A percentile compares a stretch with the other conserved stretches of the same genome.
Evolutionary conservation across 306 rosid species (phyloP).

Genomic region (Styphnolobium japonicum): DNA sequence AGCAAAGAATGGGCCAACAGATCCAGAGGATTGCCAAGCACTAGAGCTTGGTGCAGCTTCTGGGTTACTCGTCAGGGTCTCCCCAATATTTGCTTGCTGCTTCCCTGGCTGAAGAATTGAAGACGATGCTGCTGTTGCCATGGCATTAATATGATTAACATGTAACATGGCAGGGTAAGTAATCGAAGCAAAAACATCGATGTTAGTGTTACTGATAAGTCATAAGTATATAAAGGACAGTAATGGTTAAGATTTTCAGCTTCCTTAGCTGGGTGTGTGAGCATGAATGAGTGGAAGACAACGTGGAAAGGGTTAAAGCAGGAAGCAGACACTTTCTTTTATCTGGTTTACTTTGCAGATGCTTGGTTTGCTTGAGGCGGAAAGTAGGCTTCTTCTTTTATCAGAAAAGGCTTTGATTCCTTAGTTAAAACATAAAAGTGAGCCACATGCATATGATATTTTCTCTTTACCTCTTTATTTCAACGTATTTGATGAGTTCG

Average conservation of each 20-base stretch:
- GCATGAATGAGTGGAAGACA: conserved; percentile 42
- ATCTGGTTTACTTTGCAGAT: conserved; percentile 4
- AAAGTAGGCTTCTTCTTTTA: background rate
- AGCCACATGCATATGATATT: background rate
- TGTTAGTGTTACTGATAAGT: too few relatives aligned
- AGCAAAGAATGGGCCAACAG: conserved; percentile 66
- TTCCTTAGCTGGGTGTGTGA: conserved; percentile 26
- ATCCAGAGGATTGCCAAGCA: conserved; percentile 55
- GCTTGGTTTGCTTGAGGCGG: too few relatives aligned
- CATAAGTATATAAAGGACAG: background rate
- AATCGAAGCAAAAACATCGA: background rate
- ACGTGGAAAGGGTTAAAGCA: conserved; percentile 54
- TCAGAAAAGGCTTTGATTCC: conserved; percentile 4
- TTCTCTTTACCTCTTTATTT: background rate
- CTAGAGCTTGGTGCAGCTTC: conserved; percentile 16
- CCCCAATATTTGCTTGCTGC: conserved; percentile 23
- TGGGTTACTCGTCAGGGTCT: conserved; percentile 15
- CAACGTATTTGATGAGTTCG: too few relatives aligned
- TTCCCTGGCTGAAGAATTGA: conserved; percentile 31
- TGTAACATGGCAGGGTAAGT: background rate
- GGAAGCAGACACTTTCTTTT: background rate
- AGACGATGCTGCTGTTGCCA: conserved; percentile 34
- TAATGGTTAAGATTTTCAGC: background rate
- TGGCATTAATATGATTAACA: background rate
- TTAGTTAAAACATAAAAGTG: background rate